Base-by-base conservation (phyloP, 805 yeast species). In the Groenewaldozyma salmanticensis region DNA sequence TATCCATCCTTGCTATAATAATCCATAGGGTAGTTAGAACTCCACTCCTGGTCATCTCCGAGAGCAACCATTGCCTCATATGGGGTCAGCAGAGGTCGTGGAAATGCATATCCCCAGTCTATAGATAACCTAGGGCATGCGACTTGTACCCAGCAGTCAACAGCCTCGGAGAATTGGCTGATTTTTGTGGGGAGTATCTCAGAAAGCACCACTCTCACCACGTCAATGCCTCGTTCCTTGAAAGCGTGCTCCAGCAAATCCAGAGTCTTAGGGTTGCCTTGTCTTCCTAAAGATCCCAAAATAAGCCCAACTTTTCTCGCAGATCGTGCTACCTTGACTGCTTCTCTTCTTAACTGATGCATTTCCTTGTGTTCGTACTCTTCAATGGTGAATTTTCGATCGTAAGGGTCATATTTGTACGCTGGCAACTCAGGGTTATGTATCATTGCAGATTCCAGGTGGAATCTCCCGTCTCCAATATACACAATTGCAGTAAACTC, bases 41-140 rank as follows among this genome's bases (percentile, higher is more conserved):
- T 65, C 75, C 92, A 83, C 61, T 66, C 70, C 29, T 64, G 64
- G 53, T 87, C 96, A 35, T 78, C 71, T 5, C 75, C 81, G 50
- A 92, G 60, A 71, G 87, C 72, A 4, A 88, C 95, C 85, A 84
- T 86, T 0, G 96, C 86, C 57, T 92, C 98, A 58, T 92, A 92
- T 0, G 98, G 98, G 0, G 98, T 90, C 43, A 92, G 63, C 33
- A 92, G 64, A 0, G 98, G 98, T 55, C 82, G 83, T 44, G 78
- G 77, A 56, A 92, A 92, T 0, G 98, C 98, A 59, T 92, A 92
- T 0, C 98, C 98, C 98, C 98, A 92, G 60, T 92, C 98, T 33
- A 92, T 90, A 1, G 95, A 85, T 35, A 92, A 65, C 53, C 98
- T 70, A 0, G 98, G 98, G 58, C 98, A 92, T 0, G 98, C 98